Percentiles rank a stretch among this genome's conserved stretches.
Conservation (phyloP, 1,284 basidiomycete species). For the Caloboletus firmus region DNA sequence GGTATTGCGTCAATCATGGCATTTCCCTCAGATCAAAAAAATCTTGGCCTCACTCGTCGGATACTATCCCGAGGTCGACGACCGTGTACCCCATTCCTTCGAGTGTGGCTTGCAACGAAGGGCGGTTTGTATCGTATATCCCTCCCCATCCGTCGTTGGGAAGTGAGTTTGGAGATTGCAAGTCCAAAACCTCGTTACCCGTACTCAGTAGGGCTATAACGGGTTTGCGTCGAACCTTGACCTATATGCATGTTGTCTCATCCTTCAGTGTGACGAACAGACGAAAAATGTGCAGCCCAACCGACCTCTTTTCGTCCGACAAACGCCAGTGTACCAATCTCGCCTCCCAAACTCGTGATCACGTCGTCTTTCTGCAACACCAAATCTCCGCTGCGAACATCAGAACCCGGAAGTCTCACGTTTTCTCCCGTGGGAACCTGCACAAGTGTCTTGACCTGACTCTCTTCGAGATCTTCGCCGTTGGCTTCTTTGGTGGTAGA, state of each 20-base stretch:
- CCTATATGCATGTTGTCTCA: slow-evolving; percentile 40
- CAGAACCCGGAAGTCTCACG: slow-evolving; percentile 71
- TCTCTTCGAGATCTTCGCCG: slow-evolving; percentile 66
- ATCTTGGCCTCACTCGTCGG: slow-evolving; percentile 53
- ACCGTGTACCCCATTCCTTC: slow-evolving; percentile 76
- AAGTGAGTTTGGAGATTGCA: slow-evolving; percentile 45
- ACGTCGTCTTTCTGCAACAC: slow-evolving; percentile 65
- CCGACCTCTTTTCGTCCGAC: slow-evolving; percentile 69
- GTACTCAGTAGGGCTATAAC: slow-evolving; percentile 80
- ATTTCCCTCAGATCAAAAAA: not conserved
- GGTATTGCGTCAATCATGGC: slow-evolving; percentile 1
- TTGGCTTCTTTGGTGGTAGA: slow-evolving; percentile 42
- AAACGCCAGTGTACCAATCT: slow-evolving; percentile 83
- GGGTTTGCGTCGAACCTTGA: slow-evolving; percentile 69
- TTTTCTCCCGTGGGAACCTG: slow-evolving; percentile 71
- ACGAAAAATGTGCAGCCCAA: not conserved
- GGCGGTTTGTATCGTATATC: slow-evolving; percentile 83
- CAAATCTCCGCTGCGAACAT: slow-evolving; percentile 66
- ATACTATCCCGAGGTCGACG: slow-evolving; percentile 77
- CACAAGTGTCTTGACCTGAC: slow-evolving; percentile 63
- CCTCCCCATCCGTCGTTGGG: slow-evolving; percentile 59
- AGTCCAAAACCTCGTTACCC: slow-evolving; percentile 78
- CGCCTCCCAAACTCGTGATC: slow-evolving; percentile 70
- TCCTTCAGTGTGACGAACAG: not conserved
- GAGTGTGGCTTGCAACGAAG: slow-evolving; percentile 69